These are phyloP conservation scores for Arthrinium phaeospermum DNA, from an alignment of 2,329 filamentous ascomycete species.

Conservation along the genomic window DNA sequence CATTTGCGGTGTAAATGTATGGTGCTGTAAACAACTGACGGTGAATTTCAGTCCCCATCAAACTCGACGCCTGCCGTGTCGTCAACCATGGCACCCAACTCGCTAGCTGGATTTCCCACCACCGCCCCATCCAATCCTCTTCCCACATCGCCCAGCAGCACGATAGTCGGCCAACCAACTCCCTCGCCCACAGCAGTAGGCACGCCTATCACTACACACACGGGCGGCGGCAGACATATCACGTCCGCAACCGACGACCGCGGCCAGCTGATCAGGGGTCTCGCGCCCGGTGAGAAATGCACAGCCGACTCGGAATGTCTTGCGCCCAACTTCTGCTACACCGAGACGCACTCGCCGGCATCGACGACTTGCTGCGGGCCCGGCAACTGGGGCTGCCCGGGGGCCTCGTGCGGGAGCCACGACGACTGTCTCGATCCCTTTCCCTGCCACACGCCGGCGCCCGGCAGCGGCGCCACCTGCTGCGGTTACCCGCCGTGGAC, in stretches of 20 bases:
- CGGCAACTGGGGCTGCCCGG: background rate
- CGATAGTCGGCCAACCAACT: background rate
- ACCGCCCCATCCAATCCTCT: too few relatives aligned
- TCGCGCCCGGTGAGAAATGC: conserved; percentile 1
- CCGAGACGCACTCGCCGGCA: background rate
- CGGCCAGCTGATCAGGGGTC: background rate
- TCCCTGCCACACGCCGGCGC: background rate
- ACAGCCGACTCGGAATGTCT: conserved; percentile 18
- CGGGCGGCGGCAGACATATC: background rate
- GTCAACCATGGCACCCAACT: background rate
- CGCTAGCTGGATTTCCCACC: too few relatives aligned
- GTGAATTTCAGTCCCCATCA: background rate
- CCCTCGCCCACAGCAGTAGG: background rate
- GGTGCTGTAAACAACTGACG: too few relatives aligned
- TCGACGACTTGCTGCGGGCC: conserved; percentile 2
- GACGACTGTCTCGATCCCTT: background rate
- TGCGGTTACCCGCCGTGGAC: background rate
- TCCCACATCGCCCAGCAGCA: background rate
- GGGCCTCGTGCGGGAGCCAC: background rate
- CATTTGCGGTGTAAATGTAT: too few relatives aligned
- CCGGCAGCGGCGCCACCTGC: background rate
- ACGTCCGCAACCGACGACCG: background rate
- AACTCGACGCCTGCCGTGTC: background rate
- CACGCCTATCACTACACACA: background rate
- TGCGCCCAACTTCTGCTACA: background rate